Percentiles rank a stretch among this genome's conserved stretches.
Conservation (phyloP, 768 basidiomycete species). For the Naganishia vaughanmartiniae region DNA sequence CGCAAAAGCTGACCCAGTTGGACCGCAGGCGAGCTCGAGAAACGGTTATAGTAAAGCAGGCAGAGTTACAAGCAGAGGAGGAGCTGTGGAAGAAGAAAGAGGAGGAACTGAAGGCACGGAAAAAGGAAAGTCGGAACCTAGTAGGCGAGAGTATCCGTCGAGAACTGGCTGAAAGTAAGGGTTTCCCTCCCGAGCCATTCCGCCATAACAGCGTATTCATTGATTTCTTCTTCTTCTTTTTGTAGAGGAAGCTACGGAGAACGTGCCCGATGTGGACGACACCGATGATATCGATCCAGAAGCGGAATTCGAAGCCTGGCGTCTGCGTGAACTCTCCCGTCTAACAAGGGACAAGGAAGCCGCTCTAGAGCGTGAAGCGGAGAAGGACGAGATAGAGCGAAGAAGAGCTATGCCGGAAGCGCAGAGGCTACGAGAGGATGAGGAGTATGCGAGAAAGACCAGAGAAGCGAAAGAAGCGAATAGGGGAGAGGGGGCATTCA, state of each 20-base stretch:
- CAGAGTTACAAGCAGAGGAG: slow-evolving; percentile 65
- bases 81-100: slow-evolving; percentile 69
- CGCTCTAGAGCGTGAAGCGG: slow-evolving; percentile 72
- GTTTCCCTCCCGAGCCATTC: neutral
- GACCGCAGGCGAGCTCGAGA: slow-evolving; percentile 60
- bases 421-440: slow-evolving; percentile 84
- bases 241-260: slow-evolving; percentile 81
- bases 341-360: slow-evolving; percentile 94
- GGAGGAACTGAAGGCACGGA: slow-evolving; percentile 73
- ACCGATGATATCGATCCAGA: slow-evolving; percentile 87
- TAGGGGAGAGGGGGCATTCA: slow-evolving; percentile 75
- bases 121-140: slow-evolving; percentile 82
- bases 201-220: neutral
- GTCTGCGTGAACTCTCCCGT: slow-evolving; percentile 84
- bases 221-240: neutral
- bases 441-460: slow-evolving; percentile 75
- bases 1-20: slow-evolving; percentile 7
- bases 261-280: slow-evolving; percentile 86
- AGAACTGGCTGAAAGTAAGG: slow-evolving; percentile 82
- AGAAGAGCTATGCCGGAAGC: slow-evolving; percentile 89
- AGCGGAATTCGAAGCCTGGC: slow-evolving; percentile 93
- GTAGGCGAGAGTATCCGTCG: slow-evolving; percentile 91
- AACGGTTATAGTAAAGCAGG: slow-evolving; percentile 47
- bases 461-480: slow-evolving; percentile 64
- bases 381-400: slow-evolving; percentile 86